Conservation (phyloP, 208 protist species). For the Trypanosoma avium region DNA sequence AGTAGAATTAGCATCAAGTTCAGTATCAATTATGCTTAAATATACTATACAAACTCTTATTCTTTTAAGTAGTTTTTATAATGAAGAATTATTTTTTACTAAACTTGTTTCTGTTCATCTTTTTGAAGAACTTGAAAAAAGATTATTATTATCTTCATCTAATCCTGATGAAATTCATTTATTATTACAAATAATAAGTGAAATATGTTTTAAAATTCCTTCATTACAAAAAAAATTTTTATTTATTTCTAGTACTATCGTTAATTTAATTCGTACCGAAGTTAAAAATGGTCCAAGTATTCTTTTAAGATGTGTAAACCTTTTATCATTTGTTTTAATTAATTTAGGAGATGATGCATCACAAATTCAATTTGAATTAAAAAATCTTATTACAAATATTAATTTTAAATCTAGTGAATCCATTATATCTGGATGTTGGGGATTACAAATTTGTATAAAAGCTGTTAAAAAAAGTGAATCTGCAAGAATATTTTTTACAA, state of each 20-base stretch:
- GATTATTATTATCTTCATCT: slow-evolving; percentile 1
- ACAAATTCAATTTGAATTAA: slow-evolving; percentile 8
- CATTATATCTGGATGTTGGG: slow-evolving; percentile 26
- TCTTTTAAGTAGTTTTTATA: slow-evolving; percentile 3
- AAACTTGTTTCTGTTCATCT: slow-evolving; percentile 15
- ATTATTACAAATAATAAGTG: slow-evolving; percentile 16
- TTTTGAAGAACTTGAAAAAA: slow-evolving; percentile 20
- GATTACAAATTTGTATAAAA: slow-evolving; percentile 22
- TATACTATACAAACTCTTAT: slow-evolving; percentile 24
- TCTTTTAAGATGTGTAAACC: slow-evolving; percentile 12
- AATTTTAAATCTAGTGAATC: slow-evolving; percentile 20
- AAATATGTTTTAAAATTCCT: slow-evolving; percentile 23
- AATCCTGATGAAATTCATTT: slow-evolving; percentile 12
- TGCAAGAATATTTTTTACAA: slow-evolving; percentile 3
- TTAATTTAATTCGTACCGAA: slow-evolving; percentile 14
- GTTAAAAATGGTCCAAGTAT: slow-evolving; percentile 18
- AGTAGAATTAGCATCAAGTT: slow-evolving; percentile 18
- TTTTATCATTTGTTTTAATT: slow-evolving; percentile 15
- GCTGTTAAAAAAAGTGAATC: background rate
- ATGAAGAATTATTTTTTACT: slow-evolving; percentile 28
- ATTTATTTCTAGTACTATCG: background rate
- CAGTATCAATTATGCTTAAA: background rate
- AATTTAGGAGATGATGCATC: background rate
- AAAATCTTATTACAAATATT: slow-evolving; percentile 3
- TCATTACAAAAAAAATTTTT: slow-evolving; percentile 19